Conservation (phyloP, 148 eudicot species). For the Heliosperma pusillum region DNA sequence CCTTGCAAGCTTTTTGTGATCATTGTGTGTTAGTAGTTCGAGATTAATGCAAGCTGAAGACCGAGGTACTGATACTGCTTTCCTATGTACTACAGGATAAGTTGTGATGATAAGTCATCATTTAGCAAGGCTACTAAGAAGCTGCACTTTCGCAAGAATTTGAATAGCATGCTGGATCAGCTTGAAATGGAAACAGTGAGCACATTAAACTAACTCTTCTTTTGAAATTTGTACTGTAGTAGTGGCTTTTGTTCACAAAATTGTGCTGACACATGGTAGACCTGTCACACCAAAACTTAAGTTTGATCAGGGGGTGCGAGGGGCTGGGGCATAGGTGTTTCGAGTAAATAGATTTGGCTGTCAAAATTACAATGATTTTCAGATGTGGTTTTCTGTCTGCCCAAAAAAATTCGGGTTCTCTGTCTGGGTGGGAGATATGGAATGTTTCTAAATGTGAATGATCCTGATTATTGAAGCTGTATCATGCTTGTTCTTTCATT, state of each 20-base stretch:
- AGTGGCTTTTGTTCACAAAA: not conserved
- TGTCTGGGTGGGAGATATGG: not conserved
- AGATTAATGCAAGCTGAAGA: not conserved
- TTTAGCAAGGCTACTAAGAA: conserved; percentile 37
- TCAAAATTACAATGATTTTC: not conserved
- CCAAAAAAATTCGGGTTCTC: not conserved
- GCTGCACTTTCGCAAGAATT: conserved; percentile 29
- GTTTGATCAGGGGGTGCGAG: not conserved
- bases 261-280: not conserved
- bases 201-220: conserved; percentile 8
- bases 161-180: conserved; percentile 35
- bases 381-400: not conserved
- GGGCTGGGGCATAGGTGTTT: not conserved
- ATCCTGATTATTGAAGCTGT: not conserved
- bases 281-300: not conserved
- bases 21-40: not conserved
- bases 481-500: not conserved
- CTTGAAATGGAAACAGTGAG: conserved; percentile 45
- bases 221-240: not conserved
- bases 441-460: not conserved
- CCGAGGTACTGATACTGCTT: conserved; percentile 9
- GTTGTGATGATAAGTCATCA: conserved; percentile 30
- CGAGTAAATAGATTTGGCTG: not conserved
- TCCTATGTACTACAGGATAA: conserved; percentile 7
- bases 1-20: not conserved